phyloP scores from a whole-genome alignment of 2,329 filamentous ascomycete genomes.

The Diaporthe ilicicola region DNA sequence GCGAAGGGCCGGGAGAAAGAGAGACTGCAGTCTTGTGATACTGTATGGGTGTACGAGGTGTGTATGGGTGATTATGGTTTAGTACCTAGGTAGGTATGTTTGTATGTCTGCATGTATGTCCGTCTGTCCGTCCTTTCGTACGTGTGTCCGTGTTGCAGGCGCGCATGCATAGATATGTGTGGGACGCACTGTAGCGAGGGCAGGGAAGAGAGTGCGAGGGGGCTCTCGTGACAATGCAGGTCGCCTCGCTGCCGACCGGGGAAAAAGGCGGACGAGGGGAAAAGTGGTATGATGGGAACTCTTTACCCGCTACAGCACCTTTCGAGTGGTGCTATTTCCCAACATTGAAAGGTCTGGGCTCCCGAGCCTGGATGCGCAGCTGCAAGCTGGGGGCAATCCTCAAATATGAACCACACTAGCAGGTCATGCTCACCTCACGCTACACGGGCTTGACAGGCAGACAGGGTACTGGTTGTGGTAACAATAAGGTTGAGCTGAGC shows the following conservation, averaged over 20 bases:
- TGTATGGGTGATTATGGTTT: neutral
- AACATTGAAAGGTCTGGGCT: neutral
- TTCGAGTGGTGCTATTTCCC: slow-evolving; percentile 13
- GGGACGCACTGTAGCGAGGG: neutral
- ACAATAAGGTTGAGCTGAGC: too few species aligned
- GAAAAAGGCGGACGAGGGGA: neutral
- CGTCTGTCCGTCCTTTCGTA: too few species aligned
- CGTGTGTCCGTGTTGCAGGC: too few species aligned
- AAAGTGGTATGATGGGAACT: slow-evolving; percentile 15
- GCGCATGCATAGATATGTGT: neutral
- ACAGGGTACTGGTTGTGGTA: too few species aligned
- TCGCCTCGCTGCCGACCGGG: neutral
- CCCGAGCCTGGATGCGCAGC: neutral
- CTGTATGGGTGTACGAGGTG: neutral
- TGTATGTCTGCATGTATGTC: neutral
- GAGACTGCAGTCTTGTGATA: neutral
- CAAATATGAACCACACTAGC: slow-evolving; percentile 16
- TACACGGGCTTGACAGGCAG: neutral
- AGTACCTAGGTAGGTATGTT: too few species aligned
- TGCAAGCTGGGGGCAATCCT: neutral
- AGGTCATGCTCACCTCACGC: slow-evolving; percentile 15
- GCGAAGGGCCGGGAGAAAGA: neutral
- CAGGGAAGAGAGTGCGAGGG: slow-evolving; percentile 8
- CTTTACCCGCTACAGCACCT: neutral
- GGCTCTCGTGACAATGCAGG: slow-evolving; percentile 21